Percentiles rank a stretch among this genome's conserved stretches.
Conservation (phyloP, 345 rosid genomes). For the Gossypium mustelinum region DNA sequence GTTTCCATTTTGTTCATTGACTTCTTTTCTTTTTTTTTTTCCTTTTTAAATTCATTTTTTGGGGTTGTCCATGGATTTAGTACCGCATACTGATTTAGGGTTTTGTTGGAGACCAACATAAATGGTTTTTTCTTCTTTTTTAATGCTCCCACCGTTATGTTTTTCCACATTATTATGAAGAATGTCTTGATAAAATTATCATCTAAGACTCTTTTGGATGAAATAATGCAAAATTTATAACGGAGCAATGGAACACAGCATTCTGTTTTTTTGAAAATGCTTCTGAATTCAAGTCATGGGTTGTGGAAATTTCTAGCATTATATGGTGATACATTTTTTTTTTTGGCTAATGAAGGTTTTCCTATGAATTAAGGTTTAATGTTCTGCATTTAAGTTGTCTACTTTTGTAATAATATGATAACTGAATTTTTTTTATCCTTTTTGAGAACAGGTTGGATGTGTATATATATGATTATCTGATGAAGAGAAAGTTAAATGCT, state of each 20-base stretch:
- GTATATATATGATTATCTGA: slow-evolving; percentile 57
- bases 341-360: not conserved
- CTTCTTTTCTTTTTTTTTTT: not conserved
- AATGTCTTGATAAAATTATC: not conserved
- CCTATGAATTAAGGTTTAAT: not conserved
- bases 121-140: not conserved
- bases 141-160: not conserved
- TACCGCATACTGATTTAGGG: not conserved
- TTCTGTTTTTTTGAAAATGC: not conserved
- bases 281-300: not conserved
- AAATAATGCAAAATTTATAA: not conserved
- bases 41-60: no score
- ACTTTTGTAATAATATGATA: no score
- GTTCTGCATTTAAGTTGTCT: not conserved
- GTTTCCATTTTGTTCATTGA: not conserved
- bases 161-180: not conserved
- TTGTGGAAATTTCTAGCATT: not conserved
- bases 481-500: slow-evolving; percentile 56
- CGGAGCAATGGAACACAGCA: not conserved
- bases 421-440: not conserved
- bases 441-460: slow-evolving; percentile 54
- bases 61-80: not conserved
- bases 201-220: not conserved
- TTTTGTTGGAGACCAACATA: not conserved
- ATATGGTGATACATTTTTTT: not conserved